Evolutionary conservation across 2,329 filamentous ascomycete genomes (phyloP), one percentile per base, ranked within the genome.

Genomic region (Hypoxylon rubiginosum): DNA sequence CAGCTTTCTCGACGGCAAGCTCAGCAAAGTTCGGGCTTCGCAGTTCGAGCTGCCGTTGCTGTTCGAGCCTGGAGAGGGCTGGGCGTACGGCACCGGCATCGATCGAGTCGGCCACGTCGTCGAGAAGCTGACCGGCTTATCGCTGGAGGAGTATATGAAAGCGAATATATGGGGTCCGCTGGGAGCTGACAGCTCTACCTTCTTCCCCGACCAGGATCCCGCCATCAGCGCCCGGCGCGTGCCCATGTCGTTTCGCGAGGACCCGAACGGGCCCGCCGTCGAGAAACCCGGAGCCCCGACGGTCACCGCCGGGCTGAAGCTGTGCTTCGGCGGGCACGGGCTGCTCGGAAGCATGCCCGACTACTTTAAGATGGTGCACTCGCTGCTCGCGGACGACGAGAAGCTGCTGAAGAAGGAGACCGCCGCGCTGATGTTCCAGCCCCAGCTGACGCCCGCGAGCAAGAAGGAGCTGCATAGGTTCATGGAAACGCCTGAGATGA

Each of bases 331-430:
- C 24, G 81, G 81, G 0, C 75, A 78, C 45, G 81, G 80, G 0
- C 54, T 76, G 9, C 79, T 74, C 58, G 78, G 77, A 1, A 73
- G 77, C 3, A 76, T 82, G 8, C 34, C 68, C 0, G 80, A 83
- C 24, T 88, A 83, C 63, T 67, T 83, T 57, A 79, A 79, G 34
- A 73, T 88, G 2, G 69, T 85, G 2, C 76, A 76, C 3, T 84
- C 83, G 1, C 71, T 88, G 1, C 76, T 87, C 0, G 72, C 75
- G 1, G 81, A 87, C 52, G 85, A 88, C 53, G 82, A 80, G 2
- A 82, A 79, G 49, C 68, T 88, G 0, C 77, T 88, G 10, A 78
- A 73, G 21, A 75, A 76, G 0, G 73, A 74, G 1, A 84, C 80
- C 0, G 79, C 82, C 0, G 77, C 81, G 1, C 70, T 78, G 48